These are phyloP conservation scores for Melaleuca alternifolia DNA, from an alignment of 345 rosid species.

Conservation along the genomic window DNA sequence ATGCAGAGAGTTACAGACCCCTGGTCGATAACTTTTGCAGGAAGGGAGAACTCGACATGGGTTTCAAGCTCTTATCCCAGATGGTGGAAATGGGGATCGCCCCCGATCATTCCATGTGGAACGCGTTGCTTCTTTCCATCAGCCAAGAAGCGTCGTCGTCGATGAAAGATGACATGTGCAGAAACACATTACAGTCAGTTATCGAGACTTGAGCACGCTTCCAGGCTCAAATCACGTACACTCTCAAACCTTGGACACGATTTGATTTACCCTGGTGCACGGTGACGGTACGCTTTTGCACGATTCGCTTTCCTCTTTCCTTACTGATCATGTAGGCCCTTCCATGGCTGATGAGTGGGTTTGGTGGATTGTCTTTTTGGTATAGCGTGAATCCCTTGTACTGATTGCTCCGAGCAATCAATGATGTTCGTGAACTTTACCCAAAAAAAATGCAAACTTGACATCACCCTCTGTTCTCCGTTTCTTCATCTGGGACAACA, in stretches of 20 bases:
- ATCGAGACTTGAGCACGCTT: neutral
- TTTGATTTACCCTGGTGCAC: neutral
- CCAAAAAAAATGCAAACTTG: neutral
- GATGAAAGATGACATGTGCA: neutral
- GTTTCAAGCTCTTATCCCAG: constrained; percentile 24
- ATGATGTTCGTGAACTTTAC: neutral
- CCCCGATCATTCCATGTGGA: constrained; percentile 55
- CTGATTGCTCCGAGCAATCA: neutral
- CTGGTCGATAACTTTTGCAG: constrained; percentile 32
- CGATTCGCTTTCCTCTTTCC: neutral
- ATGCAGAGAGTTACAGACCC: constrained; percentile 31
- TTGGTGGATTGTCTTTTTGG: neutral
- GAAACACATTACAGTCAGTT: constrained; percentile 10
- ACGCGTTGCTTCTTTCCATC: constrained; percentile 31
- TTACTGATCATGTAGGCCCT: neutral
- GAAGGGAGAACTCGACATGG: constrained; percentile 34
- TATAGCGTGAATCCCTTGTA: neutral
- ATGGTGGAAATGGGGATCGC: constrained; percentile 47
- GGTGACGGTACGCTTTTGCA: neutral
- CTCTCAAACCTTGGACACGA: neutral
- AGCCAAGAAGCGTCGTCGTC: constrained; percentile 24
- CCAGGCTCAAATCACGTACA: neutral
- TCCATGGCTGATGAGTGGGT: neutral
- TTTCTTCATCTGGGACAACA: neutral
- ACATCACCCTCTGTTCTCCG: neutral